Percentiles rank a stretch among this genome's conserved stretches.
These are phyloP conservation scores for Saturnispora sanitii DNA, from an alignment of 805 yeast genomes.

Conservation along the genomic window DNA sequence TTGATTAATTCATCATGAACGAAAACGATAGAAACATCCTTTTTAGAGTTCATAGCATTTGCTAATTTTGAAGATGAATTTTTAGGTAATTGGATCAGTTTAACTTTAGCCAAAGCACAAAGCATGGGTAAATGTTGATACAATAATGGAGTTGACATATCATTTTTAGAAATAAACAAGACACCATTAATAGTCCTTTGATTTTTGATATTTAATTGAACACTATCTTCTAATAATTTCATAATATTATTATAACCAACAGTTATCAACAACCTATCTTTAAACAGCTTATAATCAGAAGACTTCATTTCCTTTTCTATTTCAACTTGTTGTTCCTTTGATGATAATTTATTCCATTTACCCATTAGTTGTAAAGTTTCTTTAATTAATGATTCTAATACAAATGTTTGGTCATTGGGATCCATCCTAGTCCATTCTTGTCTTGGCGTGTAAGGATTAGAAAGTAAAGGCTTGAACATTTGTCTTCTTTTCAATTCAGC, in stretches of 20 bases:
- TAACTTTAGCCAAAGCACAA: constrained; percentile 41
- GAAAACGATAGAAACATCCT: constrained; percentile 12
- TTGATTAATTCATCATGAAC: constrained; percentile 1
- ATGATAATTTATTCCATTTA: constrained; percentile 19
- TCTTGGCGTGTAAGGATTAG: constrained; percentile 48
- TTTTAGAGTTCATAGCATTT: constrained; percentile 11
- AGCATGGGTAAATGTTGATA: constrained; percentile 51
- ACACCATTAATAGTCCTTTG: constrained; percentile 16
- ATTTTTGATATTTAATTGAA: constrained; percentile 17
- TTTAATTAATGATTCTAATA: constrained; percentile 21
- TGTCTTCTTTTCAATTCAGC: constrained; percentile 41
- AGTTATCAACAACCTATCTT: constrained; percentile 18
- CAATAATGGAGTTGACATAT: constrained; percentile 34
- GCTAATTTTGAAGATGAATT: constrained; percentile 23
- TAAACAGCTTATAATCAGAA: not conserved
- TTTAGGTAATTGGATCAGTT: constrained; percentile 51
- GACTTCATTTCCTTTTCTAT: constrained; percentile 19
- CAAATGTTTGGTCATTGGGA: constrained; percentile 22
- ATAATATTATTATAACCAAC: constrained; percentile 52
- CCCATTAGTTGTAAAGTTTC: constrained; percentile 9
- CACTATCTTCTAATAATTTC: constrained; percentile 35
- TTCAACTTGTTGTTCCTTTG: constrained; percentile 15
- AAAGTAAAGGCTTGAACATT: constrained; percentile 54
- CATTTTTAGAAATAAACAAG: constrained; percentile 48
- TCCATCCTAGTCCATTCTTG: constrained; percentile 32